Base-by-base conservation (phyloP, 2,329 filamentous ascomycete species). In the Trichocomaceae sp. region DNA sequence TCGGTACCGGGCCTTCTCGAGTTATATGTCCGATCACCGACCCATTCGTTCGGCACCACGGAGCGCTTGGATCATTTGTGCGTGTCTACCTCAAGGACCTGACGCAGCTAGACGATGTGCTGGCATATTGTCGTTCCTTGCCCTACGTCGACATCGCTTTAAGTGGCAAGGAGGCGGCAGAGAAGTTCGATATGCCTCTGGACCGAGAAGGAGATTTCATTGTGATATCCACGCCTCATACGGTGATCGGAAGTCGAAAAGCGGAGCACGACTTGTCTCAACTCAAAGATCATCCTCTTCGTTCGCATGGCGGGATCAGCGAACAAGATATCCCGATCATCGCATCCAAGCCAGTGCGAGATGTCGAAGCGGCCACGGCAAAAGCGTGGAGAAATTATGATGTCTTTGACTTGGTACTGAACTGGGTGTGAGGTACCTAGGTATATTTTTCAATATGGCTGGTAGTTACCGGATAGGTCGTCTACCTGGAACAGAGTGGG, bases 1-100 rank as follows among this genome's bases (percentile, higher is more conserved):
- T 68, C 50, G 67, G 67, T 1, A 7, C 54, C 1, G 62, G 60
- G 6, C 62, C 59, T 29, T 66, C 69, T 1, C 62, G 72, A 37
- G 71, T 76, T 9, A 74, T 76, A 35, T 76, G 73, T 50, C 72
- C 74, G 2, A 76, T 76, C 42, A 68, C 73, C 1, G 73, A 76
- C 54, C 72, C 72, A 0, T 75, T 75, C 55, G 72, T 76, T 15
- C 63, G 64, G 39, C 72, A 76, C 55, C 73, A 75, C 58, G 73
- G 73, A 9, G 74, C 73, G 1, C 62, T 75, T 12, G 73, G 73
- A 0, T 67, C 64, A 0, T 75, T 75, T 57, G 73, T 76, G 5
- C 67, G 74, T 6, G 71, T 75, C 6, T 66, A 75, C 58, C 52
- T 74, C 37, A 62, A 60, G 17, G 58, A 64, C 13, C 50, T 56